phyloP scores from a whole-genome alignment of 306 rosid genomes.

The Corylus heterophylla region DNA sequence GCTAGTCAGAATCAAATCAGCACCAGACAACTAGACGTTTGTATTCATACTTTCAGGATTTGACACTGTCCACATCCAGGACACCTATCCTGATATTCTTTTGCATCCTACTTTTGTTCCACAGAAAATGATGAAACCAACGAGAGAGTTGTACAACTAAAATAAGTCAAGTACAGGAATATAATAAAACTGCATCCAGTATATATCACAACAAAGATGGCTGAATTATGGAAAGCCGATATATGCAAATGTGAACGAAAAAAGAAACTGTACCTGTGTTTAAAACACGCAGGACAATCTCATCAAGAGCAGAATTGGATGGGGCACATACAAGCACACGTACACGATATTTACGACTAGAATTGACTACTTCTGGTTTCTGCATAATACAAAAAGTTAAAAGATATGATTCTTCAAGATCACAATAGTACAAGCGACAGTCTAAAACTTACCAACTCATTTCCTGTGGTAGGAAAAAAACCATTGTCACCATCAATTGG shows the following conservation, averaged over 20 bases:
- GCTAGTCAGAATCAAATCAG: background rate
- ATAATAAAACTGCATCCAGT: background rate
- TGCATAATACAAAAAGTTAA: constrained; percentile 40
- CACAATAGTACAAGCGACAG: background rate
- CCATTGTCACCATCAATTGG: constrained; percentile 88
- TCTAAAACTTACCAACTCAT: constrained; percentile 56
- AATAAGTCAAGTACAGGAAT: background rate
- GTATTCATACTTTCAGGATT: background rate
- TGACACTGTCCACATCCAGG: background rate
- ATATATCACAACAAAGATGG: background rate
- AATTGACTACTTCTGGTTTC: constrained; percentile 87
- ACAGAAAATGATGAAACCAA: background rate
- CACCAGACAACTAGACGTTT: background rate
- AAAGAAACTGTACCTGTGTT: constrained; percentile 56
- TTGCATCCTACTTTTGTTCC: background rate
- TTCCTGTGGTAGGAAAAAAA: constrained; percentile 81
- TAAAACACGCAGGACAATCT: constrained; percentile 87
- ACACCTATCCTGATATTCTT: background rate
- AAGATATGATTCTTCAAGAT: constrained; percentile 27
- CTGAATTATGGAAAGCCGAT: background rate
- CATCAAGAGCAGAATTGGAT: constrained; percentile 95
- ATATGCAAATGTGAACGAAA: constrained; percentile 8
- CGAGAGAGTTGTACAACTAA: background rate
- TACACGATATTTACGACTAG: constrained; percentile 86
- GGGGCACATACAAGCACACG: constrained; percentile 92